Conservation (phyloP, 495 filamentous ascomycete genomes). For the Neurospora discreta region DNA sequence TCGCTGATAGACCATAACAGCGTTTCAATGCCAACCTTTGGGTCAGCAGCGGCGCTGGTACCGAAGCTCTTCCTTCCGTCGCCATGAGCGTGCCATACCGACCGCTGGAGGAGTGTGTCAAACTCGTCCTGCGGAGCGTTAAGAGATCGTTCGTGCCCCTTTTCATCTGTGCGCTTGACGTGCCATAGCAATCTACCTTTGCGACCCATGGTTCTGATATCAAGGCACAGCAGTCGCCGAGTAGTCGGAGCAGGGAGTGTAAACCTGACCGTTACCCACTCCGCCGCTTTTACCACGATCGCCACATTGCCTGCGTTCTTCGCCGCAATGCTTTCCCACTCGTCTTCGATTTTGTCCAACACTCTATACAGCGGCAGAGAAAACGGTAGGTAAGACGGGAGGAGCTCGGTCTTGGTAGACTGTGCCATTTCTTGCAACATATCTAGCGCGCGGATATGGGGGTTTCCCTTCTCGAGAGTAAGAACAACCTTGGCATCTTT, state of each 20-base stretch:
- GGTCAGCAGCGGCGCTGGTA: conserved; percentile 21
- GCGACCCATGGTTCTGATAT: conserved; percentile 24
- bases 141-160: background rate
- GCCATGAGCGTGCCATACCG: conserved; percentile 24
- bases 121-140: conserved; percentile 28
- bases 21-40: conserved; percentile 22
- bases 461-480: conserved; percentile 52
- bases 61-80: conserved; percentile 22
- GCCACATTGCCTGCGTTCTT: conserved; percentile 28
- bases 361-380: conserved; percentile 60
- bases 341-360: conserved; percentile 45
- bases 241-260: conserved; percentile 10
- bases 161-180: conserved; percentile 16
- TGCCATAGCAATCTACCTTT: conserved; percentile 32
- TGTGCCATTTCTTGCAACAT: conserved; percentile 54
- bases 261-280: conserved; percentile 42
- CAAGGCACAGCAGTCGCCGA: conserved; percentile 24
- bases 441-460: conserved; percentile 62
- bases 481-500: conserved; percentile 31
- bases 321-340: conserved; percentile 22
- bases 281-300: conserved; percentile 31
- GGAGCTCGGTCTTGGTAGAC: conserved; percentile 18
- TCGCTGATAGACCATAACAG: conserved; percentile 17
- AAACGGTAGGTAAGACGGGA: conserved; percentile 31
- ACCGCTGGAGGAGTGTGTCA: conserved; percentile 21